These are phyloP conservation scores for Rosa persica DNA, from an alignment of 306 rosid genomes.

Conservation along the genomic window DNA sequence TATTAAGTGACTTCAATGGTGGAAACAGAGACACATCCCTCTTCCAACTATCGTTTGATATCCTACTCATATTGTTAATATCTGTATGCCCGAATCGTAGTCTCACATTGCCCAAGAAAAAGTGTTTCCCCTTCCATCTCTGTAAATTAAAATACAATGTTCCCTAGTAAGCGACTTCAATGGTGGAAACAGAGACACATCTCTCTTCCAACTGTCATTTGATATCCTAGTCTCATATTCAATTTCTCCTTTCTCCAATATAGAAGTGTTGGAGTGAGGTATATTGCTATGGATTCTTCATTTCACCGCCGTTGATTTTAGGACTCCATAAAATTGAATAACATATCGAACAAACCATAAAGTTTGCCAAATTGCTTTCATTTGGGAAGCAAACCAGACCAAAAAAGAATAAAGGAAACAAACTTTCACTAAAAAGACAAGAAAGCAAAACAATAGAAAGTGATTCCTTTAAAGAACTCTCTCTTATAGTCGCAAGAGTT, in stretches of 20 bases:
- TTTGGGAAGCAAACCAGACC: background rate
- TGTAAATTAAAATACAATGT: background rate
- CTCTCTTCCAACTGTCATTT: background rate
- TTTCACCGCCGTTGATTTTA: background rate
- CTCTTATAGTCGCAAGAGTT: background rate
- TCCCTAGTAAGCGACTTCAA: background rate
- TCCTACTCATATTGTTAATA: background rate
- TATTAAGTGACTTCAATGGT: background rate
- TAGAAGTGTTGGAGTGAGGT: background rate
- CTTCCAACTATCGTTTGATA: background rate
- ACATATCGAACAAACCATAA: background rate
- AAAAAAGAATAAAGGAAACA: too few species aligned
- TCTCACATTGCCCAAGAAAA: background rate
- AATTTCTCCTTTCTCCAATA: background rate
- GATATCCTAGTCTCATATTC: conserved; percentile 8
- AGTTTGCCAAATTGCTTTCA: background rate
- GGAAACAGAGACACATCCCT: background rate
- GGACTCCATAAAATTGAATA: background rate
- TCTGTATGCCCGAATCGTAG: too few species aligned
- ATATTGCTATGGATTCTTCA: background rate
- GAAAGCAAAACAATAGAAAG: background rate
- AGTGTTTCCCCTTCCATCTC: background rate
- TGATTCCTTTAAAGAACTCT: background rate
- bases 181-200: conserved; percentile 2
- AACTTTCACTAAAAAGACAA: background rate